Evolutionary conservation across 2,329 filamentous ascomycete genomes (phyloP).

Genomic region (Truncatella angustata): DNA sequence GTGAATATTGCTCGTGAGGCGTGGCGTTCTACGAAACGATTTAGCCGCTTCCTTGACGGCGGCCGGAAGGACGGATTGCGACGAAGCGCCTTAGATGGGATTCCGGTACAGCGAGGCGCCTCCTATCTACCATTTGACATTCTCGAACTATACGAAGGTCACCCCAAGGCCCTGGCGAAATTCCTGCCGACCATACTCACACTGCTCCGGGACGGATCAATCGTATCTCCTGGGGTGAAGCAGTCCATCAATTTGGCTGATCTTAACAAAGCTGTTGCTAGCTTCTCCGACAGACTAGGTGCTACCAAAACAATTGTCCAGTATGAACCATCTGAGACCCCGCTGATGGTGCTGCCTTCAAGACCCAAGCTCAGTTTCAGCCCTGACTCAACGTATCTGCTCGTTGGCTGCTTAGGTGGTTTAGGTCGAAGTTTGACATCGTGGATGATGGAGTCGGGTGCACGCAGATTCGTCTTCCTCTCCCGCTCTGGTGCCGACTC

Average conservation of each 20-base stretch:
- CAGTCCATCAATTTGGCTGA: constrained; percentile 13
- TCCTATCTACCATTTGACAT: constrained; percentile 22
- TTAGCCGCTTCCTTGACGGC: constrained; percentile 19
- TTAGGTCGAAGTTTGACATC: constrained; percentile 30
- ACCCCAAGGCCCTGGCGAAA: constrained; percentile 12
- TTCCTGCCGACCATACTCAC: constrained; percentile 14
- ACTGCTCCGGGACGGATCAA: constrained; percentile 7
- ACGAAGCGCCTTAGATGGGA: constrained; percentile 18
- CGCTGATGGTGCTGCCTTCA: not conserved
- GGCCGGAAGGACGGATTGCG: constrained; percentile 21
- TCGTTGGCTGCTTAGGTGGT: constrained; percentile 35
- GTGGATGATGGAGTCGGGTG: constrained; percentile 33
- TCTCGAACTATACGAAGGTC: constrained; percentile 18
- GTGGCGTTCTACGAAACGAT: constrained; percentile 19
- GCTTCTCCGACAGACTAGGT: constrained; percentile 14
- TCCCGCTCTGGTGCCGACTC: constrained; percentile 27
- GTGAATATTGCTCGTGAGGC: constrained; percentile 14
- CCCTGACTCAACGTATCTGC: constrained; percentile 26
- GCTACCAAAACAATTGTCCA: constrained; percentile 14
- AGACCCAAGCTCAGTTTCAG: constrained; percentile 8
- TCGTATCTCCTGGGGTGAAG: constrained; percentile 9
- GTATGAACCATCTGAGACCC: constrained; percentile 18
- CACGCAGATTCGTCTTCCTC: constrained; percentile 30
- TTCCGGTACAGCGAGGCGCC: constrained; percentile 22
- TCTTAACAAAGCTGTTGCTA: constrained; percentile 16